These are phyloP conservation scores for Diophrys sp. DNA, from an alignment of 73 alveolate genomes.

Conservation along the genomic window DNA sequence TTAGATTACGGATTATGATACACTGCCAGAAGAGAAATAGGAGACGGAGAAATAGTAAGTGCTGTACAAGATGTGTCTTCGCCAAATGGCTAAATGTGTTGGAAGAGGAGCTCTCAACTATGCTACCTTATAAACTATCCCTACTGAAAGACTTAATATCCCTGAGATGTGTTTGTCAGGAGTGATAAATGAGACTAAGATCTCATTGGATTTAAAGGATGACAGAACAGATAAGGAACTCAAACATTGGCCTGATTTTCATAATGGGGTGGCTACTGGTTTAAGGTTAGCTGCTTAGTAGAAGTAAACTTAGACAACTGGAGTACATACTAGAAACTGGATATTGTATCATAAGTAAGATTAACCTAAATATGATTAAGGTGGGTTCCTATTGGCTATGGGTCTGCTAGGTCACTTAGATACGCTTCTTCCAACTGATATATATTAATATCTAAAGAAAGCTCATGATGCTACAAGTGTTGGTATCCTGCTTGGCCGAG, in stretches of 20 bases:
- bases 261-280: slow-evolving; percentile 96
- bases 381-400: slow-evolving; percentile 95
- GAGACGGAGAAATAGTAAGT: slow-evolving; percentile 76
- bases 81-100: slow-evolving; percentile 86
- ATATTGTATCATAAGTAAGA: slow-evolving; percentile 92
- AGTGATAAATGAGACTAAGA: slow-evolving; percentile 63
- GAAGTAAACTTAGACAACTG: slow-evolving; percentile 54
- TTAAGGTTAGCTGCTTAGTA: slow-evolving; percentile 85
- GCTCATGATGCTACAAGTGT: slow-evolving; percentile 97
- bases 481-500: slow-evolving; percentile 94
- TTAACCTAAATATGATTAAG: slow-evolving; percentile 92
- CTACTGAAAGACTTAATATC: slow-evolving; percentile 86
- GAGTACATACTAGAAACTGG: slow-evolving; percentile 92
- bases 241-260: slow-evolving; percentile 97
- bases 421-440: slow-evolving; percentile 87
- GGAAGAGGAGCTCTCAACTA: slow-evolving; percentile 95
- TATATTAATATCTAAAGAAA: slow-evolving; percentile 89
- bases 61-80: slow-evolving; percentile 76
- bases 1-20: slow-evolving; percentile 35
- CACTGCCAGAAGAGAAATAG: slow-evolving; percentile 63
- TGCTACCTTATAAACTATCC: slow-evolving; percentile 89
- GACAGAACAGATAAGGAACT: slow-evolving; percentile 74
- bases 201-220: slow-evolving; percentile 69
- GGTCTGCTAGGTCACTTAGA: slow-evolving; percentile 95
- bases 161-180: slow-evolving; percentile 67